Base-by-base conservation (phyloP, 2,329 filamentous ascomycete genomes). In the Ophiostoma tasmaniense region DNA sequence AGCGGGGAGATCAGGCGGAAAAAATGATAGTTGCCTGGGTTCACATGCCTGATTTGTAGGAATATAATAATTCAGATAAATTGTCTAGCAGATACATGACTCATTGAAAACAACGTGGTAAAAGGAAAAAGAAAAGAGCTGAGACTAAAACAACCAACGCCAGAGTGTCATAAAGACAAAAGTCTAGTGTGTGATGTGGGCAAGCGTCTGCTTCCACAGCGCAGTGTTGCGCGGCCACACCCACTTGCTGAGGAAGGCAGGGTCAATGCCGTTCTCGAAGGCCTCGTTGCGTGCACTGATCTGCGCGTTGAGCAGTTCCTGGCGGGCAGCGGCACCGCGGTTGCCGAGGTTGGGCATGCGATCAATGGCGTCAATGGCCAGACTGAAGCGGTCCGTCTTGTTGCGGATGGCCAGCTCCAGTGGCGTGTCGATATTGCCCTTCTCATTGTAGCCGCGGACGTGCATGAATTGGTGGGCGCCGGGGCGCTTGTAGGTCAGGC, bases 351-450 rank as follows among this genome's bases (percentile, higher is more conserved):
- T 77, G 8, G 82, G 81, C 74, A 92, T 84, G 71, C 85, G 84
- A 74, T 93, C 90, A 70, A 93, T 89, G 17, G 90, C 90, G 74
- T 90, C 87, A 71, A 93, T 91, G 11, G 90, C 90, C 50, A 93
- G 79, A 73, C 87, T 90, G 80, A 90, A 93, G 35, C 90, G 84
- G 79, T 93, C 90, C 0, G 90, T 90, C 74, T 89, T 83, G 79
- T 93, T 93, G 70, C 90, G 84, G 75, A 93, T 91, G 35, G 90
- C 90, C 72, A 93, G 80, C 79, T 92, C 90, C 25, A 93, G 85
- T 1, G 90, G 90, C 0, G 90, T 93, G 76, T 93, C 89, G 73
- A 93, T 93, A 77, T 93, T 93, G 64, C 90, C 90, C 83, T 93
- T 93, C 81, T 93, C 90, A 75, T 85, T 88, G 81, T 93, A 93